Base-by-base conservation (phyloP, 768 basidiomycete genomes). In the Suillus subalutaceus region DNA sequence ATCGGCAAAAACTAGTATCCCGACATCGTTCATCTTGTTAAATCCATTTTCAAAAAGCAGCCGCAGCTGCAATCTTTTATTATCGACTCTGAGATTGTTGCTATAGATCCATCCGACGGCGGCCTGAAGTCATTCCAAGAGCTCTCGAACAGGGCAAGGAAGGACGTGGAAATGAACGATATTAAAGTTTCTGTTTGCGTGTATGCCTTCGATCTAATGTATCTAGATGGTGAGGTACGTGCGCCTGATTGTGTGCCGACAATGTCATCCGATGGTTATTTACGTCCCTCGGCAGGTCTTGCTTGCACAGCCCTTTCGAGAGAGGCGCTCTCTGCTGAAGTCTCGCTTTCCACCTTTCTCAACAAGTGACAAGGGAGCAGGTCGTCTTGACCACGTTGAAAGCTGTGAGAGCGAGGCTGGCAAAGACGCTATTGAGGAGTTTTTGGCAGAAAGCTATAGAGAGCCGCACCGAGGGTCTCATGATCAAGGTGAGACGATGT, bases 151-250 rank as follows among this genome's bases (percentile, higher is more conserved):
- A 84, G 95, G 64, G 89, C 93, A 9, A 88, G 91, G 58, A 95
- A 96, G 74, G 90, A 93, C 72, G 95, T 96, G 40, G 78, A 85
- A 64, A 75, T 93, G 7, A 82, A 84, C 66, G 87, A 95, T 71
- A 85, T 97, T 72, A 89, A 86, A 67, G 85, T 96, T 50, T 77
- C 87, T 32, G 93, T 97, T 1, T 90, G 90, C n/a, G 84, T 97
- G 3, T 96, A 86, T 75, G 90, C 86, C 0, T 97, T 97, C 75
- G 96, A 97, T 79, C 71, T 97, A 66, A 92, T 97, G 93, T 88
- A 89, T 72, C 79, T 94, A 57, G 89, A 97, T 76, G 90, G 86
- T 66, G 78, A 89, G 80, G 96, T 93, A 68, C 77, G 87, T 73
- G 38, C 40, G n/a, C 18, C 56, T 4, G 46, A 55, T 64, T 40